Conservation (phyloP, 768 basidiomycete genomes). For the Boletellus emodensis region DNA sequence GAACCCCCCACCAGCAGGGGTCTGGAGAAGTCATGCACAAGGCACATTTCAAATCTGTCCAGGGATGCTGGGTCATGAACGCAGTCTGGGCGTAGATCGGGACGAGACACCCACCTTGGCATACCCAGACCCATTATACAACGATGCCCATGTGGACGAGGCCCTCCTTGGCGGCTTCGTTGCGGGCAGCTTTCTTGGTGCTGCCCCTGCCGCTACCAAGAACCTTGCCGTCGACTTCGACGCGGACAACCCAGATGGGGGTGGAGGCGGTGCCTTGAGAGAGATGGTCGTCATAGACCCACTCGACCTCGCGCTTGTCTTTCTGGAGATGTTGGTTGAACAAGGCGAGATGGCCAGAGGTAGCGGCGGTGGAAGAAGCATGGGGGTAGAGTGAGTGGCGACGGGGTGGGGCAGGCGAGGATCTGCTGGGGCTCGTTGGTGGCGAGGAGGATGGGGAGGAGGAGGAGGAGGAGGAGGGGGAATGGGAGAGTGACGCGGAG, state of each 20-base stretch:
- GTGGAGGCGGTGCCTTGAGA: conserved; percentile 56
- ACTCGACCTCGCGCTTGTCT: conserved; percentile 55
- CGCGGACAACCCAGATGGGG: conserved; percentile 70
- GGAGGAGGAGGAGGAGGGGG: neutral
- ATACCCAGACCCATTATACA: conserved; percentile 31
- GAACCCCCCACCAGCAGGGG: conserved; percentile 45
- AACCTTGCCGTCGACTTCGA: conserved; percentile 55
- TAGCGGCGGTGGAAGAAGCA: conserved; percentile 26
- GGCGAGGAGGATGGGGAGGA: no score
- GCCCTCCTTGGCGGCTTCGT: conserved; percentile 78
- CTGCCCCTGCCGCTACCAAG: conserved; percentile 62
- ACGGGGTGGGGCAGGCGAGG: conserved; percentile 9
- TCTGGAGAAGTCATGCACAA: conserved; percentile 56
- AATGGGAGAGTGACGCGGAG: neutral
- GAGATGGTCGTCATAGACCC: conserved; percentile 56
- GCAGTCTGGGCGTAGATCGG: neutral
- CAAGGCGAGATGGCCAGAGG: conserved; percentile 65
- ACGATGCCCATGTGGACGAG: conserved; percentile 54
- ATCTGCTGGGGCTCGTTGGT: neutral
- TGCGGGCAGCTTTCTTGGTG: conserved; percentile 76
- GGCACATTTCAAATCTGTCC: conserved; percentile 7
- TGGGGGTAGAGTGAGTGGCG: conserved; percentile 10
- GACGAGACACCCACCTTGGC: conserved; percentile 32
- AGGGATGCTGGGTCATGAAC: neutral
- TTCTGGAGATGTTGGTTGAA: conserved; percentile 79